These are phyloP conservation scores for Edaphochlamys debaryana DNA, from an alignment of 139 green algal genomes.

Conservation along the genomic window DNA sequence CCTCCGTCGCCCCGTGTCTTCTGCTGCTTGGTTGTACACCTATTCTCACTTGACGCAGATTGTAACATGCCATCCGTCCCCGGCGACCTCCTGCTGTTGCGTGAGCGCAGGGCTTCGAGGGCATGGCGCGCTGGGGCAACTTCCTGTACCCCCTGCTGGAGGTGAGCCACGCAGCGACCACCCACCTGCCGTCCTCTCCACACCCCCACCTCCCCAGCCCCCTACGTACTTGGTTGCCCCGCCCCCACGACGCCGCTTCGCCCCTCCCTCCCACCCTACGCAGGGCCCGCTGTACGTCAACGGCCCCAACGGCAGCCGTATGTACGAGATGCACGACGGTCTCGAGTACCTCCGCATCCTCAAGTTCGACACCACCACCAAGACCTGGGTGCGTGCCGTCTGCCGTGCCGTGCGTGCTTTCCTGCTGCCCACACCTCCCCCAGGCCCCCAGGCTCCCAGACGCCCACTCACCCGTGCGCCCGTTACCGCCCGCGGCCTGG, in stretches of 20 bases:
- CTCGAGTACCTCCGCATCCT: constrained; percentile 18
- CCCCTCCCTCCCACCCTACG: too few relatives aligned
- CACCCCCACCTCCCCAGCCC: too few relatives aligned
- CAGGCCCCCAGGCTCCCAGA: too few relatives aligned
- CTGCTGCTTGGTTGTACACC: too few relatives aligned
- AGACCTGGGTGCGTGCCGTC: background rate
- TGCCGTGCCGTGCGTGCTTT: too few relatives aligned
- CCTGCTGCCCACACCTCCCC: too few relatives aligned
- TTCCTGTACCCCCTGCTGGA: constrained; percentile 26
- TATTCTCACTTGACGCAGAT: too few relatives aligned
- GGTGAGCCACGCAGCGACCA: background rate
- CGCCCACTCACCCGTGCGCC: too few relatives aligned
- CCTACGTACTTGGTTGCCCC: background rate
- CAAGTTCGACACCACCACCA: background rate
- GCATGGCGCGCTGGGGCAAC: background rate
- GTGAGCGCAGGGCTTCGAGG: constrained; percentile 14
- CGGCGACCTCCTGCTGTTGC: too few relatives aligned
- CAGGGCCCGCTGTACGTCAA: background rate
- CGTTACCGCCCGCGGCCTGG: too few relatives aligned
- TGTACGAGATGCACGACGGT: background rate
- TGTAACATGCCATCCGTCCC: too few relatives aligned
- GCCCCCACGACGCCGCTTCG: background rate
- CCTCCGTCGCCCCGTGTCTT: too few relatives aligned
- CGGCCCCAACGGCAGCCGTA: background rate
- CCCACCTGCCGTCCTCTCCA: background rate